Conservation (phyloP, 257 asterid genomes). For the Forsythia suspensa region DNA sequence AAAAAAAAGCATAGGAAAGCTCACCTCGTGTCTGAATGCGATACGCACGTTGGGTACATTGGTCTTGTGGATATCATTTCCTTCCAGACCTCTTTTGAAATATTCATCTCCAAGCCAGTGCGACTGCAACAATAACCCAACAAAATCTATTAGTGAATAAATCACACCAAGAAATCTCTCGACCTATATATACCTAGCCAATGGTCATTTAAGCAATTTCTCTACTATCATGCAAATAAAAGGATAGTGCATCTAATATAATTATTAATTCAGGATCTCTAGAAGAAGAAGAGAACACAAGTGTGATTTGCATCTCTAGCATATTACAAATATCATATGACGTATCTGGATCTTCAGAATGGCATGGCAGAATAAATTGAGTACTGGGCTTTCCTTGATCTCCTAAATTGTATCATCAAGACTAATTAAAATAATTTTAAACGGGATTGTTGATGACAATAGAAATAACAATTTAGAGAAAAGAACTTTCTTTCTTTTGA, state of each 20-base stretch:
- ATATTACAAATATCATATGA: background rate
- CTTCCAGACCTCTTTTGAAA: slow-evolving; percentile 69
- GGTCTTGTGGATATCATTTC: slow-evolving; percentile 85
- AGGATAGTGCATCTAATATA: background rate
- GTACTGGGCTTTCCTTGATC: background rate
- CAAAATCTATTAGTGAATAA: slow-evolving; percentile 6
- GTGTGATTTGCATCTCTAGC: background rate
- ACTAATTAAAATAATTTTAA: background rate
- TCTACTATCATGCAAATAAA: background rate
- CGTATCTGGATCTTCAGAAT: background rate
- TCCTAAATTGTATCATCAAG: too few species aligned
- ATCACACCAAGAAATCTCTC: background rate
- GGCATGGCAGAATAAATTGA: background rate
- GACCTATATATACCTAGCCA: background rate
- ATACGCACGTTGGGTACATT: slow-evolving; percentile 82
- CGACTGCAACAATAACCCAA: slow-evolving; percentile 37
- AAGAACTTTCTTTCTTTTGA: background rate
- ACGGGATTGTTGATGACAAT: background rate
- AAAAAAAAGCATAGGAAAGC: slow-evolving; percentile 12
- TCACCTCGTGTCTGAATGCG: slow-evolving; percentile 87
- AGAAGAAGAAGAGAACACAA: background rate
- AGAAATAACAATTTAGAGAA: background rate
- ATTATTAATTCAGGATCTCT: background rate
- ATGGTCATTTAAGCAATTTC: background rate
- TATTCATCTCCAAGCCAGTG: slow-evolving; percentile 89